These are phyloP conservation scores for Phytophthora europaea DNA, from an alignment of 352 stramenopile genomes.

Conservation along the genomic window DNA sequence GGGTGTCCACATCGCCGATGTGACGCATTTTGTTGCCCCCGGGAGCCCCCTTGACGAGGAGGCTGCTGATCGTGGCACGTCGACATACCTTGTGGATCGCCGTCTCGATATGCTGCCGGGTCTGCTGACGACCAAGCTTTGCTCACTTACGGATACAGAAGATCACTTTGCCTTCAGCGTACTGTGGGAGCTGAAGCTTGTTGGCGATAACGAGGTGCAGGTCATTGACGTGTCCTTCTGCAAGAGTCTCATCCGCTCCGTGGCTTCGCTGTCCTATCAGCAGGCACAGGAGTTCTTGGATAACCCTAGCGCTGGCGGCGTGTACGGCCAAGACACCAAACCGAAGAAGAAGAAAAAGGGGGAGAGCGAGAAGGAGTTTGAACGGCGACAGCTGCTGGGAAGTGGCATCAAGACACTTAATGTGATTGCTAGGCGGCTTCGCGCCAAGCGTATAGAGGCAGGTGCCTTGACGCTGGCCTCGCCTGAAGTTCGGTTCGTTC, in stretches of 20 bases:
- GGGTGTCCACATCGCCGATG: conserved; percentile 99
- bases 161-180: conserved; percentile 90
- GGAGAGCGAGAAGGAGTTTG: conserved; percentile 43
- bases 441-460: conserved; percentile 94
- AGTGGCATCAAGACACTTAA: conserved; percentile 93
- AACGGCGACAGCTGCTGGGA: conserved; percentile 65
- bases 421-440: conserved; percentile 92
- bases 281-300: conserved; percentile 98
- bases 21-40: conserved; percentile 98
- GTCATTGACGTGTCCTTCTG: conserved; percentile 97
- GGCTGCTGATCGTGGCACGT: conserved; percentile 92
- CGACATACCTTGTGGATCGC: conserved; percentile 99
- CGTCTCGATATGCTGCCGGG: conserved; percentile 99
- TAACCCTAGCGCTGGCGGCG: conserved; percentile 63
- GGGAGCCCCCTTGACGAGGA: conserved; percentile 97
- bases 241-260: conserved; percentile 98
- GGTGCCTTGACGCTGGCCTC: conserved; percentile 98
- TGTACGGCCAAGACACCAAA: conserved; percentile 45
- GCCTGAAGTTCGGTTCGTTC: conserved; percentile 96
- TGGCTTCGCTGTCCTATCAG: conserved; percentile 97
- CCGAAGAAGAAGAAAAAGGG: conserved; percentile 53
- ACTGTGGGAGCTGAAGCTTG: conserved; percentile 77
- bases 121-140: conserved; percentile 98
- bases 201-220: conserved; percentile 79
- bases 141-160: conserved; percentile 91